Percentiles rank a stretch among this genome's conserved stretches.
Evolutionary conservation across 2,329 filamentous ascomycete species (phyloP).

Genomic region (Myriosclerotinia curreyana): DNA sequence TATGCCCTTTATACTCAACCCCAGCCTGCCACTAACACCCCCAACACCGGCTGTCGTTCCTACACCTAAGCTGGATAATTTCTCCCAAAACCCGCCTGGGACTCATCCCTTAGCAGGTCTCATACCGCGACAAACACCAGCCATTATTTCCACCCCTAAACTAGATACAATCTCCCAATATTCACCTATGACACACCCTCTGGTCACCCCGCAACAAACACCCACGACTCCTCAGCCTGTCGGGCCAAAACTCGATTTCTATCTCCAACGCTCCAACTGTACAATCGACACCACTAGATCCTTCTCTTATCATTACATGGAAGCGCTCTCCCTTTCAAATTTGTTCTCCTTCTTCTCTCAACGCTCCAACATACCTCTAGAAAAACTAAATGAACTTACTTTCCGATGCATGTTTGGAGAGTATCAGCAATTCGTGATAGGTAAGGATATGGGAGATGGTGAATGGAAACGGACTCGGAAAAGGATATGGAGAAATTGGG

Average conservation of each 20-base stretch:
- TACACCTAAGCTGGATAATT: neutral
- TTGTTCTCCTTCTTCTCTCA: slow-evolving; percentile 17
- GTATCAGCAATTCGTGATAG: slow-evolving; percentile 16
- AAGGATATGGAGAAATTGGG: slow-evolving; percentile 20
- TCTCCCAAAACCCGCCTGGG: neutral
- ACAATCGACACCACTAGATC: slow-evolving; percentile 3
- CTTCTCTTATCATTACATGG: slow-evolving; percentile 8
- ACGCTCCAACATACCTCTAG: slow-evolving; percentile 1
- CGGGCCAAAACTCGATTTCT: slow-evolving; percentile 17
- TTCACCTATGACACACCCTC: neutral
- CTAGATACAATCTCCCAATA: slow-evolving; percentile 1
- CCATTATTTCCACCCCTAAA: neutral
- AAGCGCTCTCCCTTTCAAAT: neutral
- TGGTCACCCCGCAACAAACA: slow-evolving; percentile 11
- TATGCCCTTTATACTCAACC: slow-evolving; percentile 11
- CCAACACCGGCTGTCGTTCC: neutral
- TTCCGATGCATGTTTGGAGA: slow-evolving; percentile 22
- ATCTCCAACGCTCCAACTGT: slow-evolving; percentile 9
- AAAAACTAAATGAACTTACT: slow-evolving; percentile 5
- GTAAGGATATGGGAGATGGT: slow-evolving; percentile 12
- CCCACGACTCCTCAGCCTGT: slow-evolving; percentile 2
- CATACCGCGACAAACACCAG: neutral
- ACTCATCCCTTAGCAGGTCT: neutral
- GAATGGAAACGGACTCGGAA: slow-evolving; percentile 18
- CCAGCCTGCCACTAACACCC: slow-evolving; percentile 1